Evolutionary conservation across 2,329 filamentous ascomycete genomes (phyloP).

Genomic region (Pestalotiopsis sp.): DNA sequence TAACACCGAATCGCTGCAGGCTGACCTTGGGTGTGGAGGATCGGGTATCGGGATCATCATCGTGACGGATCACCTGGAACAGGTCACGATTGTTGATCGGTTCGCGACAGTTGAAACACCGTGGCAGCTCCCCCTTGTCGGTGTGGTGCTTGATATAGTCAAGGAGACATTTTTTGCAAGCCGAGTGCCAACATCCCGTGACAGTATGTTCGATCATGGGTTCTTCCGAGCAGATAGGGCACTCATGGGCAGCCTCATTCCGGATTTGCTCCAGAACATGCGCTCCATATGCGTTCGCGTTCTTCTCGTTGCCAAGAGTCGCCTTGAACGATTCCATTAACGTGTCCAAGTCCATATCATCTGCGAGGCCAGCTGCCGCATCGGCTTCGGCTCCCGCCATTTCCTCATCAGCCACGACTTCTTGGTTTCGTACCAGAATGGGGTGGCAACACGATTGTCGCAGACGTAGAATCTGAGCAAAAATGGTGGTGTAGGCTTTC

Average conservation of each 20-base stretch:
- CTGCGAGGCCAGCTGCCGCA: slow-evolving; percentile 77
- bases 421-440: slow-evolving; percentile 81
- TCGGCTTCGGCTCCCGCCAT: slow-evolving; percentile 79
- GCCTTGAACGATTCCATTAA: slow-evolving; percentile 84
- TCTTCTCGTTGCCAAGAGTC: slow-evolving; percentile 61
- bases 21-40: slow-evolving; percentile 55
- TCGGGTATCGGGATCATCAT: slow-evolving; percentile 54
- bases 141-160: slow-evolving; percentile 88
- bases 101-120: slow-evolving; percentile 90
- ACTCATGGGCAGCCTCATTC: slow-evolving; percentile 85
- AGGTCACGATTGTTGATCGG: slow-evolving; percentile 80
- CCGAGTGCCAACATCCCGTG: slow-evolving; percentile 96
- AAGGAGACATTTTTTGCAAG: slow-evolving; percentile 90
- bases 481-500: slow-evolving; percentile 96
- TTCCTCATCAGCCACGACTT: slow-evolving; percentile 84
- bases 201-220: slow-evolving; percentile 94
- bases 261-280: slow-evolving; percentile 91
- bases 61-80: slow-evolving; percentile 88
- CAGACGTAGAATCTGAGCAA: slow-evolving; percentile 91
- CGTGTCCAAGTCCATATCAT: slow-evolving; percentile 93
- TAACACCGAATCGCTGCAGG: slow-evolving; percentile 61
- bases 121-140: slow-evolving; percentile 73
- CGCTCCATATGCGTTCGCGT: slow-evolving; percentile 76
- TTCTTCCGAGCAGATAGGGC: slow-evolving; percentile 92
- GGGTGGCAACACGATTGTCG: slow-evolving; percentile 96